A percentile compares a stretch with the other conserved stretches of the same genome.
These are phyloP conservation scores for Domatiomyces globalis DNA, from an alignment of 2,329 filamentous ascomycete genomes.

Conservation along the genomic window DNA sequence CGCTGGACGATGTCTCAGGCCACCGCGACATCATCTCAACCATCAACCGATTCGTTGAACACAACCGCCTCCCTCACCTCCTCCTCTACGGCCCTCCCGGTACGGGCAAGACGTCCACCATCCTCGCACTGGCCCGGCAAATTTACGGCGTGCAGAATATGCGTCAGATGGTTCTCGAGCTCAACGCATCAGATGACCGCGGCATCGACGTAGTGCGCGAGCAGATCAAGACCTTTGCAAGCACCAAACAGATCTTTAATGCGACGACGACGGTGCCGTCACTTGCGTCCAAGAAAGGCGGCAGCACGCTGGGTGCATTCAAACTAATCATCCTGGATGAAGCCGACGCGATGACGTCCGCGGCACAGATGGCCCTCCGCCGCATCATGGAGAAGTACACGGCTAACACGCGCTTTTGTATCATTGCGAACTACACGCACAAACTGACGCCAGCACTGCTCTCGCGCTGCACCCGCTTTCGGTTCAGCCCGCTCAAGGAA, in stretches of 20 bases:
- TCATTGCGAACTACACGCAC: slow-evolving; percentile 98
- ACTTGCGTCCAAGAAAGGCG: slow-evolving; percentile 30
- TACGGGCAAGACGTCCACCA: slow-evolving; percentile 94
- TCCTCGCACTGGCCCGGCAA: slow-evolving; percentile 77
- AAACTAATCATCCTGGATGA: slow-evolving; percentile 97
- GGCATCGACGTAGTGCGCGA: slow-evolving; percentile 96
- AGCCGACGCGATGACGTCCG: slow-evolving; percentile 99
- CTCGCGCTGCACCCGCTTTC: slow-evolving; percentile 84
- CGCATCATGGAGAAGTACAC: slow-evolving; percentile 99
- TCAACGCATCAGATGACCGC: slow-evolving; percentile 93
- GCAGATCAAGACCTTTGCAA: slow-evolving; percentile 94
- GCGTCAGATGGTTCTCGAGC: slow-evolving; percentile 95
- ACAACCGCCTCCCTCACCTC: slow-evolving; percentile 86
- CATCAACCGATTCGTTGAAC: slow-evolving; percentile 93
- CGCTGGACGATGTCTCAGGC: slow-evolving; percentile 81
- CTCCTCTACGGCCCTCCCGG: slow-evolving; percentile 93
- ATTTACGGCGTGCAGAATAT: slow-evolving; percentile 89
- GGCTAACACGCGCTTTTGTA: slow-evolving; percentile 90
- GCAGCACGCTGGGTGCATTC: slow-evolving; percentile 51
- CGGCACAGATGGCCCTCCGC: slow-evolving; percentile 90
- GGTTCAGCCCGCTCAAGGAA: slow-evolving; percentile 88
- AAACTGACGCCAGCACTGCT: slow-evolving; percentile 87
- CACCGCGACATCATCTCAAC: slow-evolving; percentile 95
- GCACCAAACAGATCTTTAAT: slow-evolving; percentile 92
- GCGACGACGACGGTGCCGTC: slow-evolving; percentile 35